Percentiles rank a stretch among this genome's conserved stretches.
These are phyloP conservation scores for Zygosaccharomyces kombuchaensis DNA, from an alignment of 805 yeast species.

Conservation along the genomic window DNA sequence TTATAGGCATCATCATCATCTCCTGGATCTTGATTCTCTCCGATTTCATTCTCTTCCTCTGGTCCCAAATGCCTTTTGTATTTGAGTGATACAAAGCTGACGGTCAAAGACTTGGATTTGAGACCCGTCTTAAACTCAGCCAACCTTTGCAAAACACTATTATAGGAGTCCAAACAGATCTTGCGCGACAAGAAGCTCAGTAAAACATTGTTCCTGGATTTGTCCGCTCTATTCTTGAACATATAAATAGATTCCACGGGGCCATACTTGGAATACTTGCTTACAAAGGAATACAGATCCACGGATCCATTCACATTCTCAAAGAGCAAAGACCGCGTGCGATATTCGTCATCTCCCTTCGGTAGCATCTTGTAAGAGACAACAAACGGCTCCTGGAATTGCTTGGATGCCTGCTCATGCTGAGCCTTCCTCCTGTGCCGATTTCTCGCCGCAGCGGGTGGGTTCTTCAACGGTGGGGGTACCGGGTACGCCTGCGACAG, in stretches of 20 bases:
- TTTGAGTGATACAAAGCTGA: conserved; percentile 35
- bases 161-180: conserved; percentile 37
- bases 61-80: conserved; percentile 30
- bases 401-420: conserved; percentile 6
- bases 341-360: conserved; percentile 32
- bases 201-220: conserved; percentile 26
- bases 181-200: conserved; percentile 34
- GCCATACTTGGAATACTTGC: conserved; percentile 50
- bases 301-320: conserved; percentile 25
- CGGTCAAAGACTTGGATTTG: conserved; percentile 37
- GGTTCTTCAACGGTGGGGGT: conserved; percentile 12
- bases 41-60: conserved; percentile 2
- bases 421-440: conserved; percentile 3
- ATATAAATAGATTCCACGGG: conserved; percentile 58
- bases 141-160: conserved; percentile 36
- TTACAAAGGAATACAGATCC: conserved; percentile 22
- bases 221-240: conserved; percentile 37
- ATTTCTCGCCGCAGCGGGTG: conserved; percentile 8
- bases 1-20: conserved; percentile 11
- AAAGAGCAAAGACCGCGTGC: conserved; percentile 32
- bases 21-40: conserved; percentile 31
- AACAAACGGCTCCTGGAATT: conserved; percentile 18
- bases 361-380: conserved; percentile 28
- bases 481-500: conserved; percentile 11
- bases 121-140: conserved; percentile 36